phyloP scores from a whole-genome alignment of 164 flowering plant genomes.

The Tinospora cordifolia region DNA sequence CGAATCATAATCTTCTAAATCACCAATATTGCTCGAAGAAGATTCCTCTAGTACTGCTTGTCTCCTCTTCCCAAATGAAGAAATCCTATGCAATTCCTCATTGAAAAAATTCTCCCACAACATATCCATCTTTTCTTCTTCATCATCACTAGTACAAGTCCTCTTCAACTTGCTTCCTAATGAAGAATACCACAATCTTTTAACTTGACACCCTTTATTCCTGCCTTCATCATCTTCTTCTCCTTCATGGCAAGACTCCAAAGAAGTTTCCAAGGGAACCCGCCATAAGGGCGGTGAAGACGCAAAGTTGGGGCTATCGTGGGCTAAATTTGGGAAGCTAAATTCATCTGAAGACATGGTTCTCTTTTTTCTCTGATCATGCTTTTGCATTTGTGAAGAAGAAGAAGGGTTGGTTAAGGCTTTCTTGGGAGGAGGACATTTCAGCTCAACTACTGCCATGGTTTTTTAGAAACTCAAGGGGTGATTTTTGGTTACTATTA shows the following conservation, averaged over 20 bases:
- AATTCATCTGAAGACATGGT: constrained; percentile 35
- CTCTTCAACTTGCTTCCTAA: constrained; percentile 7
- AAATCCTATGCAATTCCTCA: constrained; percentile 29
- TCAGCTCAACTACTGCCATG: constrained; percentile 10
- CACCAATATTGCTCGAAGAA: background rate
- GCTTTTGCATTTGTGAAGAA: background rate
- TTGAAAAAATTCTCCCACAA: constrained; percentile 66
- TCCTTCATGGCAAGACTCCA: constrained; percentile 7
- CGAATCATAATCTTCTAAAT: background rate
- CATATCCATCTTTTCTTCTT: constrained; percentile 59
- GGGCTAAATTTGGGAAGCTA: constrained; percentile 37
- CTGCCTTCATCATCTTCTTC: background rate
- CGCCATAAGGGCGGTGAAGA: constrained; percentile 42
- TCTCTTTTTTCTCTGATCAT: background rate
- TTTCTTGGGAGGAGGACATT: background rate
- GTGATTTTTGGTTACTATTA: background rate
- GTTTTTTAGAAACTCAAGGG: background rate
- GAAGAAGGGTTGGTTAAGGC: background rate
- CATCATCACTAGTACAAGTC: constrained; percentile 6
- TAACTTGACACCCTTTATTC: background rate
- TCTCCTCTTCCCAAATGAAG: constrained; percentile 8
- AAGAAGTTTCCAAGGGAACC: constrained; percentile 17
- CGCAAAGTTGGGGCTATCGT: constrained; percentile 4
- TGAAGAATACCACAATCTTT: constrained; percentile 20
- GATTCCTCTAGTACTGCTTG: background rate